Base-by-base conservation (phyloP, 106 monocot species). In the Acorus calamus region DNA sequence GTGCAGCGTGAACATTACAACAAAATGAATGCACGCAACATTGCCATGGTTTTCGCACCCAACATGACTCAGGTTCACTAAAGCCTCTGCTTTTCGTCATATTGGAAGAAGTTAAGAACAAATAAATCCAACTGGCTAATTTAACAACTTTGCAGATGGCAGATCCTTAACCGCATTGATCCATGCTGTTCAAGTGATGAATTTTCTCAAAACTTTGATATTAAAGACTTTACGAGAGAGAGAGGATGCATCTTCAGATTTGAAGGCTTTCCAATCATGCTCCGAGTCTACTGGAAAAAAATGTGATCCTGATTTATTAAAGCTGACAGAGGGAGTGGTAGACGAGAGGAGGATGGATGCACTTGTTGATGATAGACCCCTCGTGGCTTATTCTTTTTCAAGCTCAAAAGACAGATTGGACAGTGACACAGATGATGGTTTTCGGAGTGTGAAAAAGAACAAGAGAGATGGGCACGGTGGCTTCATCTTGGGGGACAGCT, bases 1-100 rank as follows among this genome's bases (percentile, higher is more conserved):
- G 86, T 83, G 50, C 81, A 83, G 65, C 71, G 79, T 42, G 93
- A 94, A 68, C 64, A 50, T 11, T 61, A 73, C 69, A 94, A 89
- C 70, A 94, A 89, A 66, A 94, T 94, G 93, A 94, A 94, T 63
- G 89, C 86, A 60, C 70, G 86, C 11, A 94, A 86, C 46, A 80
- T 94, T 42, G 89, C 93, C 10, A 86, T 89, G 93, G 93, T 93
- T 64, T 93, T 93, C 62, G 89, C 93, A 10, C 93, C 93, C 4
- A 86, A 93, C 61, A 92, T 92, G 88, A 92, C 92, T 69, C 92
- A 92, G 92, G 92, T 88, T 65, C 4, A 44, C 51, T 5, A 48
- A 50, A 46, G 13, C 45, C 14, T 52, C 3, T 63, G 10, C 5
- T 4, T 59, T 11, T 42, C 41, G 44, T 53, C 54, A 8, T 44